phyloP scores from a whole-genome alignment of 2,329 filamentous ascomycete genomes.

The Alternaria arborescens region DNA sequence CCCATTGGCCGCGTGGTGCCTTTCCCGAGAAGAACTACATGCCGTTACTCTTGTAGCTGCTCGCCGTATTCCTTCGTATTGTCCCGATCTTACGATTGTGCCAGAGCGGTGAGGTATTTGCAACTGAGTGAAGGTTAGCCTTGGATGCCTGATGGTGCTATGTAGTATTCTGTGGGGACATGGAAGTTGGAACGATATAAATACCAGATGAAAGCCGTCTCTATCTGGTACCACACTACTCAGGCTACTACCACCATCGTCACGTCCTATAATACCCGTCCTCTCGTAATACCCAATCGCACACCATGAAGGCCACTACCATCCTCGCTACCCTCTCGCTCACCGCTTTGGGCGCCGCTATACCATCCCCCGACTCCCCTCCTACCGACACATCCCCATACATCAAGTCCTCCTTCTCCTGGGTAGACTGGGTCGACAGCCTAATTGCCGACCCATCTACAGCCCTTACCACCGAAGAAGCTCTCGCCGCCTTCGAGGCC shows the following conservation, averaged over 20 bases:
- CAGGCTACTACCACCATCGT: background rate
- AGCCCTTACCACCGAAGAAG: conserved; percentile 5
- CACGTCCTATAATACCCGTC: background rate
- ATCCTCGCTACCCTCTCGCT: conserved; percentile 10
- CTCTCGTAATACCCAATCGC: background rate
- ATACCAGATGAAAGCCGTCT: background rate
- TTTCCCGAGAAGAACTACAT: background rate
- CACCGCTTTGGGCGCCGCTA: conserved; percentile 1
- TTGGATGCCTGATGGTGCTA: background rate
- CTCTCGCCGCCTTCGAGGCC: background rate
- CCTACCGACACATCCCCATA: background rate
- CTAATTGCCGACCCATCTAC: conserved; percentile 3
- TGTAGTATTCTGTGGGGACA: background rate
- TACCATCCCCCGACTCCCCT: background rate
- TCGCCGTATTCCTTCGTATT: background rate
- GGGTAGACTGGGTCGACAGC: conserved; percentile 12
- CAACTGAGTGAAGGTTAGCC: background rate
- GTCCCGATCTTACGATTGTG: background rate
- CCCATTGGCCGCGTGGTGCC: background rate
- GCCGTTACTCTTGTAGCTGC: background rate
- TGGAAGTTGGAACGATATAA: background rate
- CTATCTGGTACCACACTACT: background rate
- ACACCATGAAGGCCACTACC: background rate
- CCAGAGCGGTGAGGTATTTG: background rate
- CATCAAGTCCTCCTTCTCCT: conserved; percentile 13